Percentiles rank a stretch among this genome's conserved stretches.
These are phyloP conservation scores for Sporisorium graminicola DNA, from an alignment of 1,284 basidiomycete species.

Conservation along the genomic window DNA sequence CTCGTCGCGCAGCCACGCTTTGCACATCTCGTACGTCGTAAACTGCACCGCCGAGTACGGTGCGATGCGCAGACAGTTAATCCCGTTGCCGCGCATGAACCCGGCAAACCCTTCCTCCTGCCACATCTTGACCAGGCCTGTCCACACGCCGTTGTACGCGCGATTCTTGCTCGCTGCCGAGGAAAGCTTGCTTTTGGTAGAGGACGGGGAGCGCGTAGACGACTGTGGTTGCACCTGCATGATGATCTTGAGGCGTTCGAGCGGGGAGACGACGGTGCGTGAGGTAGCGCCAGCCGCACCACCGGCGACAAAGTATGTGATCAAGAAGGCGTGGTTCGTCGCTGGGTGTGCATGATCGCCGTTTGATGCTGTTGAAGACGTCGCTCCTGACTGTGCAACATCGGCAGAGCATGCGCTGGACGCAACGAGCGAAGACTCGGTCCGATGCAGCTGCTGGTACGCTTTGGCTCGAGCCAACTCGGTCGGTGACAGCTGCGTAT, in stretches of 20 bases:
- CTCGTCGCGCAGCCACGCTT: constrained; percentile 73
- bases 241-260: constrained; percentile 94
- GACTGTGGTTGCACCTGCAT: constrained; percentile 74
- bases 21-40: constrained; percentile 86
- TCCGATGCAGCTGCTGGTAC: constrained; percentile 21
- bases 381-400: not conserved
- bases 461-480: constrained; percentile 30
- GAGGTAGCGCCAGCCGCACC: constrained; percentile 76
- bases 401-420: not conserved
- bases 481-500: constrained; percentile 17
- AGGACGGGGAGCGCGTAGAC: not conserved
- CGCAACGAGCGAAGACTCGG: constrained; percentile 5
- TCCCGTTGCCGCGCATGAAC: constrained; percentile 86
- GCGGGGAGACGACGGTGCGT: constrained; percentile 88
- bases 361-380: not conserved
- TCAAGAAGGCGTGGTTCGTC: constrained; percentile 48
- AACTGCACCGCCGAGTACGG: constrained; percentile 87
- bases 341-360: constrained; percentile 13
- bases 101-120: constrained; percentile 90
- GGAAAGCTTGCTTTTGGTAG: constrained; percentile 2
- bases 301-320: constrained; percentile 76
- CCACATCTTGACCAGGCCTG: constrained; percentile 77
- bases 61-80: constrained; percentile 90
- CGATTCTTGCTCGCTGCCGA: too few relatives aligned
- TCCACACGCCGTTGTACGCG: constrained; percentile 64